phyloP scores from a whole-genome alignment of 768 basidiomycete species.

The Paxillus rubicundulus region DNA sequence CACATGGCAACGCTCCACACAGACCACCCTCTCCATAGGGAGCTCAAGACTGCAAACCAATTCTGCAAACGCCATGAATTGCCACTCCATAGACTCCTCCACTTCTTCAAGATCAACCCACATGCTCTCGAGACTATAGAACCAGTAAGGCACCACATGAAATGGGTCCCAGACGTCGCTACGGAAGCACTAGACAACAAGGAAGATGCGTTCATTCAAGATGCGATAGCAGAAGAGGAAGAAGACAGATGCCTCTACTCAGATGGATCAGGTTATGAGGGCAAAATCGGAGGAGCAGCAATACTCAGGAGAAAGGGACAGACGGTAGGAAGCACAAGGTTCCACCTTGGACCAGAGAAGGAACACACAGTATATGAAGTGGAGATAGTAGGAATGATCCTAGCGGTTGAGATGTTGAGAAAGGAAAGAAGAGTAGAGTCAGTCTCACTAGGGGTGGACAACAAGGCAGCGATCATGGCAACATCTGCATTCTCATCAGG shows the following conservation, averaged over 20 bases:
- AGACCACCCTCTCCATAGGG: neutral
- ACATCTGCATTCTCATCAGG: neutral
- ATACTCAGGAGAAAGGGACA: constrained; percentile 15
- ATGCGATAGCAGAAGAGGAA: neutral
- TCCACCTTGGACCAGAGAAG: constrained; percentile 23
- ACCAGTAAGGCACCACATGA: constrained; percentile 4
- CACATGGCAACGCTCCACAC: neutral
- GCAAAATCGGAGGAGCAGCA: constrained; percentile 29
- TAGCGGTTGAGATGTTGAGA: constrained; percentile 26
- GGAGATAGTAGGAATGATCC: constrained; percentile 27
- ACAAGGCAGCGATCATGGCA: neutral
- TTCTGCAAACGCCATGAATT: constrained; percentile 10
- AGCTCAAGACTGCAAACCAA: neutral
- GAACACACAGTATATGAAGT: constrained; percentile 21
- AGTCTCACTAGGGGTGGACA: neutral
- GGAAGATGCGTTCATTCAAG: constrained; percentile 8
- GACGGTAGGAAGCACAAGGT: constrained; percentile 2
- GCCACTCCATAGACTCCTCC: constrained; percentile 22
- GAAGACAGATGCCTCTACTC: constrained; percentile 18
- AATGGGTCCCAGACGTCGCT: constrained; percentile 5
- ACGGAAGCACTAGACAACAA: neutral
- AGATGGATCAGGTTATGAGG: constrained; percentile 28
- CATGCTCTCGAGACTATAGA: constrained; percentile 13
- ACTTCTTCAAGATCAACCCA: constrained; percentile 9
- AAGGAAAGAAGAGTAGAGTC: neutral